Conservation (phyloP, 2,329 filamentous ascomycete species). For the Decorospora gaudefroyi region DNA sequence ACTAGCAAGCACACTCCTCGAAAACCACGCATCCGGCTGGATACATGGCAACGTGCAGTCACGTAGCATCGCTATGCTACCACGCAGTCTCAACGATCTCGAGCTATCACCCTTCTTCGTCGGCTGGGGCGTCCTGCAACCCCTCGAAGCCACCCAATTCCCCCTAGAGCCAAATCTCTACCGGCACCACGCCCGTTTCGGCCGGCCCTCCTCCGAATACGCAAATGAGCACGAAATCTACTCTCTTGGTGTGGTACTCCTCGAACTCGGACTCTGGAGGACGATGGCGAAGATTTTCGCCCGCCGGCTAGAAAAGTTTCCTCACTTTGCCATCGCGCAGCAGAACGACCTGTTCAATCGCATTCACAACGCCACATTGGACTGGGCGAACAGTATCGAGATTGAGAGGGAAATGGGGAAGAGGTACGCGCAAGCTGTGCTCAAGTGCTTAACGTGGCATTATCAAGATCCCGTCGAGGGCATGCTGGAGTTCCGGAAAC, state of each 20-base stretch:
- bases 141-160: slow-evolving; percentile 4
- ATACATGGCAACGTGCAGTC: slow-evolving; percentile 21
- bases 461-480: slow-evolving; percentile 11
- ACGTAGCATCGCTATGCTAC: slow-evolving; percentile 16
- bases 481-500: slow-evolving; percentile 17
- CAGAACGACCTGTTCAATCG: slow-evolving; percentile 15
- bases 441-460: slow-evolving; percentile 19
- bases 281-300: slow-evolving; percentile 19
- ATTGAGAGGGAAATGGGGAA: slow-evolving; percentile 22
- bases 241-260: slow-evolving; percentile 58
- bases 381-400: slow-evolving; percentile 17
- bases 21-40: slow-evolving; percentile 17
- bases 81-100: slow-evolving; percentile 11
- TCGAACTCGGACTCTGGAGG: slow-evolving; percentile 58
- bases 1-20: slow-evolving; percentile 14
- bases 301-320: slow-evolving; percentile 13
- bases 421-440: slow-evolving; percentile 14
- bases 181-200: slow-evolving; percentile 56
- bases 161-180: slow-evolving; percentile 52
- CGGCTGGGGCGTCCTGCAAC: slow-evolving; percentile 19
- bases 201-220: slow-evolving; percentile 52
- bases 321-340: slow-evolving; percentile 8
- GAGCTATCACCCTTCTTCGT: slow-evolving; percentile 18
- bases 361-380: slow-evolving; percentile 14
- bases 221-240: slow-evolving; percentile 59